Evolutionary conservation across 345 rosid species (phyloP), one percentile per base, ranked within the genome.

Genomic region (Eutrema yunnanense): DNA sequence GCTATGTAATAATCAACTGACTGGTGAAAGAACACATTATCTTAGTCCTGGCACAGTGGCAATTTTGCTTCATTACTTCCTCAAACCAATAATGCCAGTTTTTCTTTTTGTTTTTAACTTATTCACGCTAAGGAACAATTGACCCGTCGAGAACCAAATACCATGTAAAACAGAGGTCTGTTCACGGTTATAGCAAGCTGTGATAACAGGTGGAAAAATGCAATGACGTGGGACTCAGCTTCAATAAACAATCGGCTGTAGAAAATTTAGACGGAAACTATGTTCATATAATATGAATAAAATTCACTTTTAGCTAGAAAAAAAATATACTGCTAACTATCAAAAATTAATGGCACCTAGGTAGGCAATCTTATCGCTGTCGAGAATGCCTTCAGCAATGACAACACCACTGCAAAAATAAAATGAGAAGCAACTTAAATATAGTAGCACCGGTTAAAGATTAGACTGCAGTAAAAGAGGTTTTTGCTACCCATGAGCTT

Each of bases 351-450:
- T 53, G 72, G 29, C 82, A 89, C 94, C 92, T 49, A 82, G 78
- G 56, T 79, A 65, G 70, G 87, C 86, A 73, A 84, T 69, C 46
- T 71, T 75, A 57, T 79, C 82, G 64, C 76, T 81, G 47, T 83
- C 69, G 37, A 94, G 89, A 84, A 91, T 73, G 53, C 97, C 88
- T 84, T 91, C 97, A 36, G 98, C 97, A 63, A 94, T 94, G 78
- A 89, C 92, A 72, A 88, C 97, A 73, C 98, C 97, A 83, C 99
- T 94, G 89, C 85, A 80, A 77, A 82, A 73, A 65, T 14, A 62
- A 75, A 74, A 46, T 67, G 73, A 72, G 37, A 65, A 40, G 42
- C 30, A 60, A 32, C 38, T 8, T 55, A 51, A 50, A 26, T 42
- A 40, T 33, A 52, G 29, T 14, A 52, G 57, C 47, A 74, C 2